These are phyloP conservation scores for Elsinoe batatas DNA, from an alignment of 2,329 filamentous ascomycete genomes.

Conservation along the genomic window DNA sequence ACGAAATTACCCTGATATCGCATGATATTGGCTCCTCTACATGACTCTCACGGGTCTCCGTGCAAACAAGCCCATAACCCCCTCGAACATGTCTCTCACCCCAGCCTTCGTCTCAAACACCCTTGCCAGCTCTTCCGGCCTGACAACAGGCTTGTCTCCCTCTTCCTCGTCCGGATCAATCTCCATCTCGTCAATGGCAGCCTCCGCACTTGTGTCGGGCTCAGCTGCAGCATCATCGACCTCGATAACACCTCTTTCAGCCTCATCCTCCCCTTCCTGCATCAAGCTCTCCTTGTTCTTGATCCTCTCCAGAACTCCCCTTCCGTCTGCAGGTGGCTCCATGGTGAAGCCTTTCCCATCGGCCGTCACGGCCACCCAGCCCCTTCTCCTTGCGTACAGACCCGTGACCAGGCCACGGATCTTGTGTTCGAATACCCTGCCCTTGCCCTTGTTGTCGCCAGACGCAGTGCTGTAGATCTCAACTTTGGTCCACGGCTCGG, in stretches of 20 bases:
- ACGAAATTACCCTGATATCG: background rate
- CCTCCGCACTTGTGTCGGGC: conserved; percentile 23
- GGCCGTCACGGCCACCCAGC: background rate
- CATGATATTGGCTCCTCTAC: background rate
- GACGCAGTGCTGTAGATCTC: background rate
- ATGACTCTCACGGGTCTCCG: conserved; percentile 38
- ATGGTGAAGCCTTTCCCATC: background rate
- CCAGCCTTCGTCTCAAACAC: conserved; percentile 59
- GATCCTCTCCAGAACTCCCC: background rate
- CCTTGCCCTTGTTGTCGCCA: background rate
- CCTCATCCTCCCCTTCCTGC: background rate
- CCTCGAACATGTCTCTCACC: conserved; percentile 66
- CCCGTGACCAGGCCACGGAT: conserved; percentile 1
- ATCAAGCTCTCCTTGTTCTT: background rate
- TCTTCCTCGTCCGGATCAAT: conserved; percentile 29
- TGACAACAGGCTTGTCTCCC: conserved; percentile 51
- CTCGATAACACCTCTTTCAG: conserved; percentile 1
- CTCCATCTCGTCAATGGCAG: conserved; percentile 21
- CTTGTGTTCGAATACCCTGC: background rate
- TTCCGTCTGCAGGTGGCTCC: background rate
- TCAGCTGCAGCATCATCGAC: conserved; percentile 6
- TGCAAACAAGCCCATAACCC: conserved; percentile 56
- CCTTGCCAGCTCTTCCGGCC: conserved; percentile 56
- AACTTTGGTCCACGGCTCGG: conserved; percentile 23
- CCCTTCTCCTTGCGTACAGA: background rate